Evolutionary conservation across 202 grass and related monocot genomes (phyloP).

Genomic region (Musa balbisiana): DNA sequence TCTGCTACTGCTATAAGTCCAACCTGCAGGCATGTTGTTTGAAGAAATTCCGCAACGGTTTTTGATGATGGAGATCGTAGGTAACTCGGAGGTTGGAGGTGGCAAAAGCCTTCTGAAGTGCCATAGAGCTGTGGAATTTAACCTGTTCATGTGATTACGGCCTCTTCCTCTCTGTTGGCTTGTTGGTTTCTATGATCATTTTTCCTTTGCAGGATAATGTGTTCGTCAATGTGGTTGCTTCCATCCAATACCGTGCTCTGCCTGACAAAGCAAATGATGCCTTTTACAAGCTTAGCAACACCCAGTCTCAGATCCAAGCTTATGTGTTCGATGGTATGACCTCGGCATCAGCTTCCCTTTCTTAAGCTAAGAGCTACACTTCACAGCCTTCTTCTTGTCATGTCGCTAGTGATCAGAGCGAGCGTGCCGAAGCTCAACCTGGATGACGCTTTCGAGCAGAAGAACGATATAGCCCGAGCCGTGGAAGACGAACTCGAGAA

Average conservation of each 20-base stretch:
- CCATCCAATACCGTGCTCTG: slow-evolving; percentile 76
- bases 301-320: slow-evolving; percentile 73
- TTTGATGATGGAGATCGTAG: no score
- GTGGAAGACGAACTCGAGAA: slow-evolving; percentile 15
- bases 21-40: no score
- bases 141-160: no score
- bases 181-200: not conserved
- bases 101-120: no score
- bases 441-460: slow-evolving; percentile 19
- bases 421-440: slow-evolving; percentile 14
- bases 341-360: not conserved
- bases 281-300: slow-evolving; percentile 89
- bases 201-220: slow-evolving; percentile 67
- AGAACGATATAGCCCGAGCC: slow-evolving; percentile 13
- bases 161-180: not conserved
- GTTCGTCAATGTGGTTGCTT: slow-evolving; percentile 88
- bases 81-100: no score
- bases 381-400: no score
- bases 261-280: slow-evolving; percentile 69
- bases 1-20: not conserved
- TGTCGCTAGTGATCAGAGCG: slow-evolving; percentile 6
- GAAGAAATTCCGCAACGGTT: no score
- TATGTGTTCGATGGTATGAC: slow-evolving; percentile 90
- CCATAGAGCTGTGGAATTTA: no score
- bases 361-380: no score